A percentile compares a stretch with the other conserved stretches of the same genome.
phyloP scores from a whole-genome alignment of 2,329 filamentous ascomycete genomes.

The Waltergamsia citrina region DNA sequence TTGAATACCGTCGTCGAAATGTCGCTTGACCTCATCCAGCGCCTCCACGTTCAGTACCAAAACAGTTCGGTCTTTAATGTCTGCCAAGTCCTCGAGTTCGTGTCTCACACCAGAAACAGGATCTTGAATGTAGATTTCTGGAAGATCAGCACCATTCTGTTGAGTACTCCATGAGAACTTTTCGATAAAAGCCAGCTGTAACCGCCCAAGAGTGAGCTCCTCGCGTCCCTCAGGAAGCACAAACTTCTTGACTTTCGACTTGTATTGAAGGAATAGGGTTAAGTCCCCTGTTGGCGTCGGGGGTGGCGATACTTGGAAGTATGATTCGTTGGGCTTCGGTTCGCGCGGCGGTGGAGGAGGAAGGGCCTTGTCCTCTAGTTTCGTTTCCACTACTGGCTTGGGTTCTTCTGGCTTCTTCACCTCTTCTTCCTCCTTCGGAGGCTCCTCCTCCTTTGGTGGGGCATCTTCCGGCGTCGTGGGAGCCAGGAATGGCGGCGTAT shows the following conservation, averaged over 20 bases:
- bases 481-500: constrained; percentile 24
- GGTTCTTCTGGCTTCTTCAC: constrained; percentile 3
- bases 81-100: constrained; percentile 84
- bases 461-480: too few species aligned
- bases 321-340: constrained; percentile 33
- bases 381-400: constrained; percentile 1
- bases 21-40: constrained; percentile 90
- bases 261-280: constrained; percentile 92
- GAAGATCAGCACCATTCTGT: constrained; percentile 82
- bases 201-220: constrained; percentile 74
- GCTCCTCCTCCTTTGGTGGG: constrained; percentile 1
- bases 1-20: constrained; percentile 86
- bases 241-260: constrained; percentile 94
- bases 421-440: constrained; percentile 11
- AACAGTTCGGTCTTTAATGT: constrained; percentile 91
- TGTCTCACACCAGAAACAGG: constrained; percentile 92
- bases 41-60: constrained; percentile 90
- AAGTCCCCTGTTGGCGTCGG: constrained; percentile 67
- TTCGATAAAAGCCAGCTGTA: constrained; percentile 95
- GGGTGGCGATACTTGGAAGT: constrained; percentile 56
- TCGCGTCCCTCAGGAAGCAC: constrained; percentile 75
- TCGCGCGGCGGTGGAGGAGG: constrained; percentile 22
- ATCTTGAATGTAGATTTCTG: constrained; percentile 97
- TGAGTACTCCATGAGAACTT: constrained; percentile 99
- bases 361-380: constrained; percentile 1